Evolutionary conservation across 345 rosid genomes (phyloP), one percentile per base, ranked within the genome.

Genomic region (Citrus glauca): DNA sequence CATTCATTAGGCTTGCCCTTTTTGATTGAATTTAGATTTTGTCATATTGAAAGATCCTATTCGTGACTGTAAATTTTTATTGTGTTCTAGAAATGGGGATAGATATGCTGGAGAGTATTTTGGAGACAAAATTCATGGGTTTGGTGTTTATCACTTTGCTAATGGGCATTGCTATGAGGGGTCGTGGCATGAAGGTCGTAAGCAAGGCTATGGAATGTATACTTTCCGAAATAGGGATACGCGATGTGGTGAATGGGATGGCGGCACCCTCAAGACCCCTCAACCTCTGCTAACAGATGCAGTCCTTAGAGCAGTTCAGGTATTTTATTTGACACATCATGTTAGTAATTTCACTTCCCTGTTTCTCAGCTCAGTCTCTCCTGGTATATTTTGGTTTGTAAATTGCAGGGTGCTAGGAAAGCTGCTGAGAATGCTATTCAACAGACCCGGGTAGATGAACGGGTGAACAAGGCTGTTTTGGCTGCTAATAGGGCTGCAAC

Each of bases 161-260:
- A 92, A 92, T 76, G 97, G 97, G 76, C 99, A 96, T 55, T 89
- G 90, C 79, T 94, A 96, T 0, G 97, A 96, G 83, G 99, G 99
- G 4, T 93, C 97, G 14, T 96, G 99, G 99, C 98, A 96, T 28
- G 99, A 96, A 85, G 97, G 97, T 56, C 88, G 88, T 77, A 94
- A 89, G 72, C 99, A 96, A 85, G 99, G 99, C 1, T 89, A 84
- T 78, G 99, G 98, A 71, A 79, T 86, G 90, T 96, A 94, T 77
- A 89, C 87, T 2, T 91, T 96, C 78, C 88, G 97, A 13, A 91
- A 72, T 7, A 88, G 97, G n/a, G 97, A 90, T 25, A 66, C 79
- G 0, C 91, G 83, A 72, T 91, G 86, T 4, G 98, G 98, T 38
- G 92, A 91, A 86, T 96, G 99, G 98, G 89, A 91, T 79, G 78